These are phyloP conservation scores for Sclerotinia subarctica DNA, from an alignment of 2,329 filamentous ascomycete species.

Conservation along the genomic window DNA sequence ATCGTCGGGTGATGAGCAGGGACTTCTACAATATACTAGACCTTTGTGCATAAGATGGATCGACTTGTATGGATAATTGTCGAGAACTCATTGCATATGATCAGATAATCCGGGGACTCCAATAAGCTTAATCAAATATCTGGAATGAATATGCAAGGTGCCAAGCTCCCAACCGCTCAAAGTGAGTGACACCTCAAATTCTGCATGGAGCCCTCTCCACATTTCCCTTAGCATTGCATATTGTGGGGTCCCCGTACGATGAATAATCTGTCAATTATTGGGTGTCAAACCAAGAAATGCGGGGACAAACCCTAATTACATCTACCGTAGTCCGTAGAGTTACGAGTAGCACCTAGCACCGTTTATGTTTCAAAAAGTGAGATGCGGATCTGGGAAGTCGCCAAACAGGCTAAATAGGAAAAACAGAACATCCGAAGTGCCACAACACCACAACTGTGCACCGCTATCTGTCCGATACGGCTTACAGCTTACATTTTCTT, in stretches of 20 bases:
- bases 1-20: slow-evolving; percentile 5
- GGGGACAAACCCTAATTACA: slow-evolving; percentile 28
- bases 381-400: background rate
- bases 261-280: background rate
- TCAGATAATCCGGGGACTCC: slow-evolving; percentile 9
- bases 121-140: slow-evolving; percentile 14
- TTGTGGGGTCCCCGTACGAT: slow-evolving; percentile 16
- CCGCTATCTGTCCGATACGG: background rate
- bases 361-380: background rate
- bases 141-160: background rate
- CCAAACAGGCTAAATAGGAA: slow-evolving; percentile 15
- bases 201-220: slow-evolving; percentile 5
- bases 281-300: slow-evolving; percentile 14
- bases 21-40: background rate
- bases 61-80: background rate
- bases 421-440: slow-evolving; percentile 7
- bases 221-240: background rate
- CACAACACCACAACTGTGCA: background rate
- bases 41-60: background rate
- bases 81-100: background rate
- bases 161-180: background rate
- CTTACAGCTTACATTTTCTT: background rate
- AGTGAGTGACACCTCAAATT: background rate
- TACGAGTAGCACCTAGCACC: no score
- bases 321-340: slow-evolving; percentile 15